These are phyloP conservation scores for Nothophytophthora sp. DNA, from an alignment of 352 stramenopile genomes.

Conservation along the genomic window DNA sequence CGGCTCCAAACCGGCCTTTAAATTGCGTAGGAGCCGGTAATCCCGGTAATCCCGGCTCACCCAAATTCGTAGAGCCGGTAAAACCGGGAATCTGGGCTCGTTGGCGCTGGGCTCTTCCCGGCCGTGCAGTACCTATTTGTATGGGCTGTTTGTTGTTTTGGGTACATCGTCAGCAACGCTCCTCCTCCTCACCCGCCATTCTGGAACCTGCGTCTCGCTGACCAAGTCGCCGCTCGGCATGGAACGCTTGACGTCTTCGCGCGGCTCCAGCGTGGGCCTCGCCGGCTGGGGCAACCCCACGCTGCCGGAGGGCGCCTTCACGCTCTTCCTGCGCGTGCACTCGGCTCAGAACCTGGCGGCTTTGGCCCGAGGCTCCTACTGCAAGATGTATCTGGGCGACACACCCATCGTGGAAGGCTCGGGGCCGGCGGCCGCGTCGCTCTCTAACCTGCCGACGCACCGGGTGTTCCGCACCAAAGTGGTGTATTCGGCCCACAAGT, in stretches of 20 bases:
- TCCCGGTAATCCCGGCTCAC: too few species aligned
- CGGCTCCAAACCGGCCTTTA: too few species aligned
- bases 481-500: constrained; percentile 33
- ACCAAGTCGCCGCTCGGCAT: too few species aligned
- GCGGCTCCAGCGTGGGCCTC: constrained; percentile 13
- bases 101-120: too few species aligned
- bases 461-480: constrained; percentile 65
- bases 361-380: constrained; percentile 52
- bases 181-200: too few species aligned
- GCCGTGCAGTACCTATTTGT: too few species aligned
- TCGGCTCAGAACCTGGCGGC: constrained; percentile 54
- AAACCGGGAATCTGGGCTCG: too few species aligned
- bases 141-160: too few species aligned
- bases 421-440: constrained; percentile 17
- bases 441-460: constrained; percentile 34
- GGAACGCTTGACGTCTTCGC: constrained; percentile 19
- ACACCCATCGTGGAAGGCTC: constrained; percentile 48
- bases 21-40: too few species aligned
- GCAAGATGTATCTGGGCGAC: constrained; percentile 67
- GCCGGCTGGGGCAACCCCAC: constrained; percentile 25
- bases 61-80: too few species aligned
- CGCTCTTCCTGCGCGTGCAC: constrained; percentile 64
- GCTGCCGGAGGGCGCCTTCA: constrained; percentile 30
- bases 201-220: too few species aligned
- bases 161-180: too few species aligned